Base-by-base conservation (phyloP, 768 basidiomycete genomes). In the Coprinopsis cinerea region DNA sequence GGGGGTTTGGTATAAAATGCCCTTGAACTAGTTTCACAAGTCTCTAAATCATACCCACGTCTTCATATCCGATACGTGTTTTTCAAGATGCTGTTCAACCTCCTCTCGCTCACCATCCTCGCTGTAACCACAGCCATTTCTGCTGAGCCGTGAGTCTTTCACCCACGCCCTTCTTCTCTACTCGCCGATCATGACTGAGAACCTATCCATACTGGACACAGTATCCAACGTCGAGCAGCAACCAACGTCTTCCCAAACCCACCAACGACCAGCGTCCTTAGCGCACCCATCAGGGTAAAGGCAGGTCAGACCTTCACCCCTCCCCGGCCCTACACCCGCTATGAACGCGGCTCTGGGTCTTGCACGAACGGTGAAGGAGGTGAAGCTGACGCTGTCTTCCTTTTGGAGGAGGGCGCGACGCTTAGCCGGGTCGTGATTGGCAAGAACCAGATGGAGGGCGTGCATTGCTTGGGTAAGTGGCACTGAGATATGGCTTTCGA, bases 341-440 rank as follows among this genome's bases (percentile, higher is more conserved):
- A 61, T 45, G 70, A 71, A 51, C 64, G 71, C 25, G 71, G 70
- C 14, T 64, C 68, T 46, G 71, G 71, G 17, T 64, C 64, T 35
- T 73, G 71, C 51, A 58, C 53, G 0, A 67, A 59, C 2, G 48
- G 54, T 1, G 71, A 73, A 54, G 69, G 67, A 25, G 71, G 71
- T 23, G 67, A 72, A 43, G 48, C 67, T 4, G 69, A 67, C 32
- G 68, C 69, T 14, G 70, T 72, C 18, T 73, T 73, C 60, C 47
- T 72, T 18, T 61, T 73, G 15, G 55, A 70, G 40, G 64, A 69
- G 34, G 71, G 71, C 26, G 71, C 68, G 7, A 71, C 68, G 4
- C 57, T 71, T 35, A 71, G 66, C 45, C 63, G 62, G 20, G 70
- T 73, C 30, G 61, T 65, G 18, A 72, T 73, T 47, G 71, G 71